Percentiles rank a stretch among this genome's conserved stretches.
phyloP scores from a whole-genome alignment of 768 basidiomycete genomes.

The Pisolithus orientalis region DNA sequence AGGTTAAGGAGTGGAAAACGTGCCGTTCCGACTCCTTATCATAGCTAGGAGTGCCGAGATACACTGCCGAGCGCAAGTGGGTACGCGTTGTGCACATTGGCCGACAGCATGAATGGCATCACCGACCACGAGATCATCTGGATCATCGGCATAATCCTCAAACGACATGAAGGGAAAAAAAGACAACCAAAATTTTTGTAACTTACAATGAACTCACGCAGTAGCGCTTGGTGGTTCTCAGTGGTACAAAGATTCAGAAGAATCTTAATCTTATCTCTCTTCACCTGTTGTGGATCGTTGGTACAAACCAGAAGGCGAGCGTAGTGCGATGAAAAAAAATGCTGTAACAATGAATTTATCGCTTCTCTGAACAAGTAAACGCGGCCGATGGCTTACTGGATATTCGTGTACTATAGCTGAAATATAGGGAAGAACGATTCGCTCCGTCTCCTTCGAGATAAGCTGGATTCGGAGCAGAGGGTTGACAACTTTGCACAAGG shows the following conservation, averaged over 20 bases:
- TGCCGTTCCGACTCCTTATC: slow-evolving; percentile 73
- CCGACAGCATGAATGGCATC: slow-evolving; percentile 79
- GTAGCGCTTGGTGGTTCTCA: slow-evolving; percentile 63
- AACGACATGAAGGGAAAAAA: background rate
- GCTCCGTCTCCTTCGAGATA: slow-evolving; percentile 63
- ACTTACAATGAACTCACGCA: slow-evolving; percentile 83
- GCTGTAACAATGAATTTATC: slow-evolving; percentile 11
- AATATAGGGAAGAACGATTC: slow-evolving; percentile 69
- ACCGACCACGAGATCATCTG: slow-evolving; percentile 62
- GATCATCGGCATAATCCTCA: slow-evolving; percentile 80
- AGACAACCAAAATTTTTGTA: background rate
- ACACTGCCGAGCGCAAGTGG: slow-evolving; percentile 65
- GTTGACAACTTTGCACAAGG: slow-evolving; percentile 49
- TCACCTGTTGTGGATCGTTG: slow-evolving; percentile 60
- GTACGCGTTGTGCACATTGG: slow-evolving; percentile 59
- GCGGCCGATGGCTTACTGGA: slow-evolving; percentile 46
- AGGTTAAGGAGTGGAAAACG: slow-evolving; percentile 15
- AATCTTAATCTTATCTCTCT: slow-evolving; percentile 69
- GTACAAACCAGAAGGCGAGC: slow-evolving; percentile 63
- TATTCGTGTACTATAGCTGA: slow-evolving; percentile 54
- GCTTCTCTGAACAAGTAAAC: background rate
- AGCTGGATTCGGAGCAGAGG: slow-evolving; percentile 74
- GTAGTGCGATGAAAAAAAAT: slow-evolving; percentile 56
- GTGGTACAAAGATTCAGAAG: slow-evolving; percentile 57
- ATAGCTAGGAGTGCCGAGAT: slow-evolving; percentile 70